Base-by-base conservation (phyloP, 2,329 filamentous ascomycete species). In the Orbilia quercus region DNA sequence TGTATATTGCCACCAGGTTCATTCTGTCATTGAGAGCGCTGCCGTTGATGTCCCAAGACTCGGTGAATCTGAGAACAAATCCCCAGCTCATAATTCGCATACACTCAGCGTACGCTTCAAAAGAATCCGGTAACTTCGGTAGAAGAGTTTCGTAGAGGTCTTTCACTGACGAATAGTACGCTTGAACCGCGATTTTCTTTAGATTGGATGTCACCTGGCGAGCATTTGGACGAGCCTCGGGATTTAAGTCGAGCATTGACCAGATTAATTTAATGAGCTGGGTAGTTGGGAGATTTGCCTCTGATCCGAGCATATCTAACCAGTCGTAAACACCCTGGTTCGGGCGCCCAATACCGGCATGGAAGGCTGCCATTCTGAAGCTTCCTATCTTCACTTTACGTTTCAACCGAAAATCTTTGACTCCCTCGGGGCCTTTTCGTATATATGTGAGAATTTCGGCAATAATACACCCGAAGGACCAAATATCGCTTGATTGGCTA, bases 381-480 rank as follows among this genome's bases (percentile, higher is more conserved):
- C 34, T 55, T 3, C 55, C 65, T 50, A 48, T 60, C 18, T 59
- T 47, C 7, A 70, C 65, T 7, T 36, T 55, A 2, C 65, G 47
- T 16, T 45, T 55, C 1, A 6, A 23, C 25, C 40, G 40, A 20
- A 62, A 70, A 0, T 42, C 42, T 12, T 42, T 18, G 7, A 70
- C 55, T n/a, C 48, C 55, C 7, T 45, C 20, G 5, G 47, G 18
- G 16, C 66, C 66, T 7, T 22, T 18, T 9, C 31, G 25, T 12
- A 72, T 51, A 14, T 58, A 78, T 1, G 76, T 78, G 6, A 75
- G 25, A n/a, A 79, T 57, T 38, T 79, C 78, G 2, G 65, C 54
- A 6, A 78, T 54, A 14, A 79, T 59, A 62, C 77, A 78, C 0
- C 78, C 78, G 23, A 79, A 77, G 6, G 78, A 77, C 78, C 78